Conservation (phyloP, 768 basidiomycete species). For the Lactarius evosmus region DNA sequence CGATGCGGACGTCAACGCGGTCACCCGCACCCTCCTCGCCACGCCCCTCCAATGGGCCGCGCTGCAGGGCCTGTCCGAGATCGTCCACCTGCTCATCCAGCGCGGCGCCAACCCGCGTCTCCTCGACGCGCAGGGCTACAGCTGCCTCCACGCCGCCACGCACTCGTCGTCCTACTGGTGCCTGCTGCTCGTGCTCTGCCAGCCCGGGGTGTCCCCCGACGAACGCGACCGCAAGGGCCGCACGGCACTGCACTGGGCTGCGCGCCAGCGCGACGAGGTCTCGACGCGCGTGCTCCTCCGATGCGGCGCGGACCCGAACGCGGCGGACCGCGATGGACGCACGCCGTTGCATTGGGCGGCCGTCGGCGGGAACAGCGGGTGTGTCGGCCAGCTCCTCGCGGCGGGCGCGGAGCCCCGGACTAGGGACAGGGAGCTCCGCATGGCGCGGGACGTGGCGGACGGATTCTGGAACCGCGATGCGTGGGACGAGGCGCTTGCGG, state of each 20-base stretch:
- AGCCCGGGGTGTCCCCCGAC: conserved; percentile 80
- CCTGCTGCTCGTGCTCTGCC: conserved; percentile 82
- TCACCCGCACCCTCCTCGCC: conserved; percentile 87
- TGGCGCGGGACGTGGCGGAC: conserved; percentile 87
- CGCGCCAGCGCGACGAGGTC: conserved; percentile 93
- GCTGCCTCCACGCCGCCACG: conserved; percentile 86
- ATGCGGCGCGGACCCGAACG: conserved; percentile 75
- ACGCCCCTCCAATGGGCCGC: conserved; percentile 98
- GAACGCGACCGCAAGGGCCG: conserved; percentile 86
- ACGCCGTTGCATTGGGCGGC: conserved; percentile 95
- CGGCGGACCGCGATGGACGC: conserved; percentile 74
- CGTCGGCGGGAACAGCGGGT: conserved; percentile 80
- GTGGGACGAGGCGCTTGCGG: conserved; percentile 82
- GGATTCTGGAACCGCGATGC: conserved; percentile 76
- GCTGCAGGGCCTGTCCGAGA: conserved; percentile 91
- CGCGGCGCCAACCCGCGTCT: conserved; percentile 91
- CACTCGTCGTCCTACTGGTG: conserved; percentile 94
- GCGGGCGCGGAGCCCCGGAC: conserved; percentile 79
- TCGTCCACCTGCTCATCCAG: conserved; percentile 85
- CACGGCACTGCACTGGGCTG: conserved; percentile 96
- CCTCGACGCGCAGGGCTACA: conserved; percentile 89
- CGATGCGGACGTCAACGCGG: conserved; percentile 89
- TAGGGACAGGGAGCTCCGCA: conserved; percentile 77
- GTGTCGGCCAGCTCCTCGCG: conserved; percentile 78
- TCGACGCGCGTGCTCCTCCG: conserved; percentile 85